These are phyloP conservation scores for Arthrobotrys sinensis DNA, from an alignment of 2,329 filamentous ascomycete genomes.

Conservation along the genomic window DNA sequence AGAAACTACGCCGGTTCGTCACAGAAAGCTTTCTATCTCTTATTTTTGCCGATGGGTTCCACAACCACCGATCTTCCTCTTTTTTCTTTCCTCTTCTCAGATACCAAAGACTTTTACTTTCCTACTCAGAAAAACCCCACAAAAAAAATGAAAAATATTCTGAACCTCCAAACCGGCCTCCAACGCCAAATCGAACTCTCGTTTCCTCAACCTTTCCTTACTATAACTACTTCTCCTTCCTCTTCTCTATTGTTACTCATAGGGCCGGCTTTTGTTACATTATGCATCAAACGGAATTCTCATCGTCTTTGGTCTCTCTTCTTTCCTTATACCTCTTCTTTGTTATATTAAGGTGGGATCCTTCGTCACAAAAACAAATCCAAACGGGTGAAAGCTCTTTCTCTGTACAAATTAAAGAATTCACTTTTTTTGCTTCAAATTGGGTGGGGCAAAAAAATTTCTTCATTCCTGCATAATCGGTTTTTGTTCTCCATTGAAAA, in stretches of 20 bases:
- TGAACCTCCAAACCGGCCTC: conserved; percentile 40
- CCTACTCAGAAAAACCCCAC: conserved; percentile 36
- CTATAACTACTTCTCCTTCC: conserved; percentile 26
- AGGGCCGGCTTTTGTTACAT: conserved; percentile 57
- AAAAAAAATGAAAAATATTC: conserved; percentile 53
- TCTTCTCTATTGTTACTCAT: conserved; percentile 42
- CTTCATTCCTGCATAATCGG: conserved; percentile 26
- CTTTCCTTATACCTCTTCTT: conserved; percentile 58
- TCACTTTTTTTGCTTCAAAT: conserved; percentile 66
- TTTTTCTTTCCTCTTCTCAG: conserved; percentile 17
- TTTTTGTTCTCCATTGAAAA: conserved; percentile 21
- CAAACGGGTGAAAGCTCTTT: conserved; percentile 61
- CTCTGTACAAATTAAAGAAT: conserved; percentile 64
- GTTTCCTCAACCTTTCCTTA: conserved; percentile 32
- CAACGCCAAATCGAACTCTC: conserved; percentile 48
- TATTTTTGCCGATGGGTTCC: conserved; percentile 57
- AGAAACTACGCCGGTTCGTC: conserved; percentile 60
- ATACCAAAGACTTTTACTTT: conserved; percentile 50
- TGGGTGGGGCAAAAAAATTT: conserved; percentile 65
- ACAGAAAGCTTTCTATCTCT: conserved; percentile 60
- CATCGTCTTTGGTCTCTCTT: conserved; percentile 61
- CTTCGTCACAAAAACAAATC: conserved; percentile 58
- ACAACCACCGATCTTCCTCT: conserved; percentile 49
- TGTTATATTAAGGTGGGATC: conserved; percentile 61
- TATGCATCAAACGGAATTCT: conserved; percentile 56